Percentiles rank a stretch among this genome's conserved stretches.
Evolutionary conservation across 805 yeast species (phyloP).

Genomic region (Hanseniaspora occidentalis): DNA sequence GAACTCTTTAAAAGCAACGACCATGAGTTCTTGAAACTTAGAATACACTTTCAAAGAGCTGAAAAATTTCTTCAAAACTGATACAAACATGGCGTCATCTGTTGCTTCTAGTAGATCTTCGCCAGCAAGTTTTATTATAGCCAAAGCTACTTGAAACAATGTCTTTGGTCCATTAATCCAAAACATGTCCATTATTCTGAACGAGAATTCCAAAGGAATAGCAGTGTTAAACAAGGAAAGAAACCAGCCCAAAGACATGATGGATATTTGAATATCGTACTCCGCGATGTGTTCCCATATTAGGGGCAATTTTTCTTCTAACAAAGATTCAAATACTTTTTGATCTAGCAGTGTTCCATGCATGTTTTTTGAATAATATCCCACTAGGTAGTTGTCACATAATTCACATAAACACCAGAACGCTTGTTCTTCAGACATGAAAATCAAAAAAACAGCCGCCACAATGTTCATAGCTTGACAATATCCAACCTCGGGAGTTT

Average conservation of each 20-base stretch:
- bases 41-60: constrained; percentile 65
- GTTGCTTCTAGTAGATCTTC: constrained; percentile 65
- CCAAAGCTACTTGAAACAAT: constrained; percentile 85
- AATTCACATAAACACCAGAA: constrained; percentile 79
- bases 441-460: constrained; percentile 63
- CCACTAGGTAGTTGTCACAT: constrained; percentile 82
- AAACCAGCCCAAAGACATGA: constrained; percentile 94
- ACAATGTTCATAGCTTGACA: constrained; percentile 99
- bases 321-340: constrained; percentile 81
- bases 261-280: constrained; percentile 81
- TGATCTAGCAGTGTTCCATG: constrained; percentile 93
- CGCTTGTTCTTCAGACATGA: constrained; percentile 94
- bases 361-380: constrained; percentile 94
- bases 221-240: constrained; percentile 78
- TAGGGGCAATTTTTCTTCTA: constrained; percentile 79
- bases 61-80: constrained; percentile 74
- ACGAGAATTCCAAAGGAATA: constrained; percentile 91
- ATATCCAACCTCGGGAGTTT: constrained; percentile 91
- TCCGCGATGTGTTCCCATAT: constrained; percentile 70
- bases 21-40: constrained; percentile 80
- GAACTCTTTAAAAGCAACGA: constrained; percentile 87
- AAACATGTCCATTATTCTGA: constrained; percentile 80
- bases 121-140: constrained; percentile 79
- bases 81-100: constrained; percentile 89
- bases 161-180: constrained; percentile 83